A percentile compares a stretch with the other conserved stretches of the same genome.
phyloP scores from a whole-genome alignment of 1,139 yeast species.

The Yamadazyma dendronema region DNA sequence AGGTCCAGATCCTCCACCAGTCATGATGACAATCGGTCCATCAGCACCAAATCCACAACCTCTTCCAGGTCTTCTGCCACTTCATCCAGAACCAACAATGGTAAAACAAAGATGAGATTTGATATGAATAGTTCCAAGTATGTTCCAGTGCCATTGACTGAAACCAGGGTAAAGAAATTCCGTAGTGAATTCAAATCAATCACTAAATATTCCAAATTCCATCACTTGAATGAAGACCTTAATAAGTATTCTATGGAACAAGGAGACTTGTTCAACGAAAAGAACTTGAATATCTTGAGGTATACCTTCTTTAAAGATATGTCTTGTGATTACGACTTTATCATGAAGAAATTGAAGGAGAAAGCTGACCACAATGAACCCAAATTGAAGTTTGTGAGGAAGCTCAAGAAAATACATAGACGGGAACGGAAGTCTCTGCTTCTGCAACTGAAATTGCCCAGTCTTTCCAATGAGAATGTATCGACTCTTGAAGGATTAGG shows the following conservation, averaged over 20 bases:
- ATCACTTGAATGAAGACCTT: slow-evolving; percentile 19
- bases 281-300: slow-evolving; percentile 23
- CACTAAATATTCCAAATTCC: slow-evolving; percentile 13
- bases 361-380: slow-evolving; percentile 11
- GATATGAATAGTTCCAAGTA: slow-evolving; percentile 12
- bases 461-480: slow-evolving; percentile 10
- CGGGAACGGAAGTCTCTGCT: slow-evolving; percentile 7
- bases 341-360: slow-evolving; percentile 10
- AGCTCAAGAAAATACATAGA: slow-evolving; percentile 8
- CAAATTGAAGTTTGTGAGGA: slow-evolving; percentile 19
- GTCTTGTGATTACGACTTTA: slow-evolving; percentile 14
- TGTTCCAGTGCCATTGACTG: slow-evolving; percentile 14
- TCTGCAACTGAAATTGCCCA: slow-evolving; percentile 10
- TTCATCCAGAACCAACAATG: slow-evolving; percentile 1
- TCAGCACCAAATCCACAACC: slow-evolving; percentile 4
- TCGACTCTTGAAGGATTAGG: slow-evolving; percentile 2
- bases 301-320: slow-evolving; percentile 27
- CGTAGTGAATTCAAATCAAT: slow-evolving; percentile 15
- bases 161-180: slow-evolving; percentile 17
- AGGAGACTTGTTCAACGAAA: slow-evolving; percentile 19
- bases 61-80: slow-evolving; percentile 10
- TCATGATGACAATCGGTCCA: slow-evolving; percentile 12
- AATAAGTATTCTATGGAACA: slow-evolving; percentile 17
- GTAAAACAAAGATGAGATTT: slow-evolving; percentile 10
- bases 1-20: neutral